Percentiles rank a stretch among this genome's conserved stretches.
phyloP scores from a whole-genome alignment of 2,329 filamentous ascomycete genomes.

The Mycogone perniciosa region DNA sequence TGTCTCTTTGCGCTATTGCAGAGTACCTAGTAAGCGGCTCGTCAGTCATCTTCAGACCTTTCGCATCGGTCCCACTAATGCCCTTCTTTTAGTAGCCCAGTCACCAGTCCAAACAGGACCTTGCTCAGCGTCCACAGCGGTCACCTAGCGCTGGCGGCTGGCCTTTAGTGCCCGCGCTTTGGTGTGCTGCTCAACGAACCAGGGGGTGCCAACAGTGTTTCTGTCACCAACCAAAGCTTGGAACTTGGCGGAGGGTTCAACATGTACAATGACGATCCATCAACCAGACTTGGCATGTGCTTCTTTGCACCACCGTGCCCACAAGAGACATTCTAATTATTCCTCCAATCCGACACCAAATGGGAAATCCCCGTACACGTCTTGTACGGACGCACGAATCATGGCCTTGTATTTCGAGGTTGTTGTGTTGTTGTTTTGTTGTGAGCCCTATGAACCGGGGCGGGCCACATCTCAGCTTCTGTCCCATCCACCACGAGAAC shows the following conservation, averaged over 20 bases:
- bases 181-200: background rate
- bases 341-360: too few species aligned
- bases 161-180: slow-evolving; percentile 11
- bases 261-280: background rate
- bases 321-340: too few species aligned
- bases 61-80: background rate
- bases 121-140: slow-evolving; percentile 1
- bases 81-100: background rate
- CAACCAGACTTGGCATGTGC: too few species aligned
- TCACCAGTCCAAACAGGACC: background rate
- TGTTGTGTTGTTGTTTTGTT: too few species aligned
- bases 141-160: slow-evolving; percentile 8
- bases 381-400: too few species aligned
- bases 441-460: too few species aligned
- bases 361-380: too few species aligned
- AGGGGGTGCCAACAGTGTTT: background rate
- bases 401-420: too few species aligned
- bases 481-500: background rate
- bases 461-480: background rate
- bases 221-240: background rate
- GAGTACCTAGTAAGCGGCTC: too few species aligned
- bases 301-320: too few species aligned
- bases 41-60: too few species aligned
- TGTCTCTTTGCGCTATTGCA: too few species aligned
- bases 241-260: background rate